Evolutionary conservation across 805 yeast species (phyloP), one percentile per base, ranked within the genome.

Genomic region (Cyberlindnera euphorbiae): DNA sequence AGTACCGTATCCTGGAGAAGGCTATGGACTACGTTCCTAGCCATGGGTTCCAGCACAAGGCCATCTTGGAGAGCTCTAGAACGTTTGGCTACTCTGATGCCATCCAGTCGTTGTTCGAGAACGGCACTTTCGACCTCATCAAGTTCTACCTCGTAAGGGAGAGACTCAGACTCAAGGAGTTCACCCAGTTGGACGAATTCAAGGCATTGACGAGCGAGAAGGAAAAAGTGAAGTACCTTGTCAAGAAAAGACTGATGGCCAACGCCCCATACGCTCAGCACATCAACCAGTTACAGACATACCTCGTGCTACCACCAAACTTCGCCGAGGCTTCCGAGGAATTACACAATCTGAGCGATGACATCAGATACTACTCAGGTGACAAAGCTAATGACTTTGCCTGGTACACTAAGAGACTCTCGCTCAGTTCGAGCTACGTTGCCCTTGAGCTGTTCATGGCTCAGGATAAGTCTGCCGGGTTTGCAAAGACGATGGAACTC

Each of bases 401-500:
- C 4, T 90, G 98, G 98, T 90, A 90, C 59, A 67, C 94, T n/a
- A 84, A 88, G 54, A 68, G 98, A 46, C 63, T 82, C 12, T 72
- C 83, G 8, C 55, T 90, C 12, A 72, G 84, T 17, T 68, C 82
- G 2, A 71, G 82, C 2, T 86, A 84, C 57, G 82, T 83, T 3
- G 74, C 81, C 26, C 64, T 82, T 26, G 97, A 90, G 58, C 62
- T 86, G 43, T 86, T 75, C 63, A 82, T 82, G 93, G 64, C 85
- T 29, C 80, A 73, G 47, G 97, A 90, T 58, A 66, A 64, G 16
- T 78, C 90, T 15, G 50, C 55, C 2, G 71, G 62, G 21, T 82
- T 65, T 50, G 38, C 46, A 11, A 73, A 73, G 32, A 89, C 97
- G 1, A 55, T 70, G 50, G 68, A 69, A 17, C 80, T 86, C 53